Conservation (phyloP, 805 yeast species). For the Phaffomyces thermotolerans region DNA sequence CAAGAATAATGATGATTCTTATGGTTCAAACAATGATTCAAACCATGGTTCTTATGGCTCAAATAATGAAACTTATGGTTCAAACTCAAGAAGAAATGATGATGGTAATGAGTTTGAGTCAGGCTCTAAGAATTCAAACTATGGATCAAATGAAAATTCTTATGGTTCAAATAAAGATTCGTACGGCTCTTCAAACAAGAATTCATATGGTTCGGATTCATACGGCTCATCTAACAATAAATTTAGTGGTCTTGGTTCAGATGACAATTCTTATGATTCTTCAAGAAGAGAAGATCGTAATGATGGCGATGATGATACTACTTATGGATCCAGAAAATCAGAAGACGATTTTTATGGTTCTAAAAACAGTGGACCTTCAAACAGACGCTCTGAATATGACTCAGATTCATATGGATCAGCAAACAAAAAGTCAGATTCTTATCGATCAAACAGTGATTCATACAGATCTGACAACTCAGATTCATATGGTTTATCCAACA, state of each 20-base stretch:
- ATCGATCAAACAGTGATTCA: conserved; percentile 4
- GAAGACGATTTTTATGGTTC: conserved; percentile 20
- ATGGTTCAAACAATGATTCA: too few species aligned
- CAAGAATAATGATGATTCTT: not conserved
- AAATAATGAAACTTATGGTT: not conserved
- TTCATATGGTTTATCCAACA: not conserved
- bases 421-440: not conserved
- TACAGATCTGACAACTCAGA: conserved; percentile 12
- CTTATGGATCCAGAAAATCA: conserved; percentile 1
- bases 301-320: too few species aligned
- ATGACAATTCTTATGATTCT: not conserved
- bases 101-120: not conserved
- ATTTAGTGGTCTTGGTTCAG: not conserved
- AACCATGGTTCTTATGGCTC: not conserved
- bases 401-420: not conserved
- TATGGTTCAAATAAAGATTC: conserved; percentile 6
- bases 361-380: not conserved
- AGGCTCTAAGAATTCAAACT: not conserved
- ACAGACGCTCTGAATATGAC: not conserved
- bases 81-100: not conserved
- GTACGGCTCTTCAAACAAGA: conserved; percentile 12
- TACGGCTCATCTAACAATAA: not conserved
- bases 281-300: too few species aligned
- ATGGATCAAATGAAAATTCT: not conserved
- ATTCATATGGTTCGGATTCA: not conserved